Evolutionary conservation across 2,329 filamentous ascomycete species (phyloP).

Genomic region (Stenocarpella maydis): DNA sequence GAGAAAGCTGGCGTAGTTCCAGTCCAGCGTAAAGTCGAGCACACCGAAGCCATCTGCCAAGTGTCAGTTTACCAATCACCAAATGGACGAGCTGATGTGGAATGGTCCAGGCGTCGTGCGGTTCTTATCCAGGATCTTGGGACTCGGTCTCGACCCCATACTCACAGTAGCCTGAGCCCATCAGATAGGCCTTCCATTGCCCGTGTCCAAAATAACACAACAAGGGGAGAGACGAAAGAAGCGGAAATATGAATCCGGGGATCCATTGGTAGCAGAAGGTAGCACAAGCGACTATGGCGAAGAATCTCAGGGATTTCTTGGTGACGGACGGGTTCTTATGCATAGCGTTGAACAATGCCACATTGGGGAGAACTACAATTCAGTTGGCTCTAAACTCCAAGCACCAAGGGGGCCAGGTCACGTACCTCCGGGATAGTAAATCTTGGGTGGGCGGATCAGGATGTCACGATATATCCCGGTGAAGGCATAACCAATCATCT

Average conservation of each 20-base stretch:
- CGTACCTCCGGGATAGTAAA: slow-evolving; percentile 42
- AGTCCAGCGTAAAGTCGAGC: slow-evolving; percentile 43
- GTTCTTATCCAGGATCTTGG: too few species aligned
- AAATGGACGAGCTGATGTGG: background rate
- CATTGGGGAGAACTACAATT: slow-evolving; percentile 40
- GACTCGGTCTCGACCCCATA: background rate
- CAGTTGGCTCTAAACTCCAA: background rate
- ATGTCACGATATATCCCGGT: slow-evolving; percentile 43
- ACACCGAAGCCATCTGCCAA: slow-evolving; percentile 42
- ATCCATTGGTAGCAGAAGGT: slow-evolving; percentile 46
- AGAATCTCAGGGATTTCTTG: slow-evolving; percentile 42
- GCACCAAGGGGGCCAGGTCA: background rate
- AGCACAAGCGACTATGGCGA: slow-evolving; percentile 38
- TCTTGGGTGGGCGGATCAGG: slow-evolving; percentile 43
- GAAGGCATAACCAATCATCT: slow-evolving; percentile 45
- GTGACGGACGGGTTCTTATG: slow-evolving; percentile 42
- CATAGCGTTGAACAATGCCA: slow-evolving; percentile 44
- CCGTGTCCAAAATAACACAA: slow-evolving; percentile 45
- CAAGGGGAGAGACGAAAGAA: slow-evolving; percentile 41
- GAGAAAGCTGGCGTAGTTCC: slow-evolving; percentile 40
- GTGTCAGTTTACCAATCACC: background rate
- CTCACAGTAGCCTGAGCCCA: slow-evolving; percentile 41
- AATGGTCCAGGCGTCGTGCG: background rate
- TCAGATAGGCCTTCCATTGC: slow-evolving; percentile 43
- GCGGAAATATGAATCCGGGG: slow-evolving; percentile 43